Conservation (phyloP, 2,329 filamentous ascomycete genomes). For the Scedosporium boydii region DNA sequence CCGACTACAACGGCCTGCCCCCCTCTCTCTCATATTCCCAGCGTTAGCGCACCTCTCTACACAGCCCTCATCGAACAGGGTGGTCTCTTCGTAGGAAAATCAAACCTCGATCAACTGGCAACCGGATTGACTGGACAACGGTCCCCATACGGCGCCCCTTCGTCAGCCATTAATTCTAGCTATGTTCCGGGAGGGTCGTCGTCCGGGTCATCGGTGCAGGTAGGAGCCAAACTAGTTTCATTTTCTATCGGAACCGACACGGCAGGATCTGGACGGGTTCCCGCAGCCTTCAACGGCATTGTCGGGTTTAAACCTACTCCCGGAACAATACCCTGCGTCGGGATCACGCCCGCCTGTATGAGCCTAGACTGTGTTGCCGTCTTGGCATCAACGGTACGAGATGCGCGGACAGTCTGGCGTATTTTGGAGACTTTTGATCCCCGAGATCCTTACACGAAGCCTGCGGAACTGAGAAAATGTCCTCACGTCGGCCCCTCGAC, state of each 20-base stretch:
- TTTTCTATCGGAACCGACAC: conserved; percentile 50
- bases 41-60: conserved; percentile 34
- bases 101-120: conserved; percentile 48
- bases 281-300: conserved; percentile 42
- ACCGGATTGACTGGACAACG: conserved; percentile 51
- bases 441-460: conserved; percentile 42
- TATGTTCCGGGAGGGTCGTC: conserved; percentile 40
- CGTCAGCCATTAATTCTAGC: conserved; percentile 23
- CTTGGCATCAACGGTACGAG: conserved; percentile 36
- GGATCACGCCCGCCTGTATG: conserved; percentile 45
- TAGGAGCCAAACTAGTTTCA: conserved; percentile 40
- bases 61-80: conserved; percentile 38
- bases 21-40: conserved; percentile 35
- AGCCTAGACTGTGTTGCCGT: conserved; percentile 49
- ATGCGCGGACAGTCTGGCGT: conserved; percentile 40
- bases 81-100: conserved; percentile 47
- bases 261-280: conserved; percentile 42
- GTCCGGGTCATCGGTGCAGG: conserved; percentile 44
- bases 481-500: conserved; percentile 12
- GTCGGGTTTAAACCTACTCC: conserved; percentile 44
- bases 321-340: conserved; percentile 38
- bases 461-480: conserved; percentile 41
- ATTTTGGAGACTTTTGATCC: conserved; percentile 36
- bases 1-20: conserved; percentile 42
- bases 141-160: conserved; percentile 44